Evolutionary conservation across 2,329 filamentous ascomycete species (phyloP), one percentile per base, ranked within the genome.

Genomic region (Didymella exigua): DNA sequence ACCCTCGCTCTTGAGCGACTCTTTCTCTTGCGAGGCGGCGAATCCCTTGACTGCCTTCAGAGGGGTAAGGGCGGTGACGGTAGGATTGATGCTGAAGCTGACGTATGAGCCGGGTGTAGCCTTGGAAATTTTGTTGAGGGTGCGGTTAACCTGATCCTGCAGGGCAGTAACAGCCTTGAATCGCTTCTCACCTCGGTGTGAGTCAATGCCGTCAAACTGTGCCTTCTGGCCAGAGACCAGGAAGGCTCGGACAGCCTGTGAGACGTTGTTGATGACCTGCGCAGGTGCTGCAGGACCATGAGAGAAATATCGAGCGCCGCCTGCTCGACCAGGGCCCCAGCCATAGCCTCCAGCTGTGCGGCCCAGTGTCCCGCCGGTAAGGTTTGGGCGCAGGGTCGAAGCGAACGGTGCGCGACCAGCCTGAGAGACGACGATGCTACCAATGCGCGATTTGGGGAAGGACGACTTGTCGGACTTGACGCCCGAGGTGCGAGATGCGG

Each of bases 231-330:
- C 95, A 0, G 90, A 92, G n/a, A 96, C 82, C 77, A 91, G 89
- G 77, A 99, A 97, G 11, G 92, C 93, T 49, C 95, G 87, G 69
- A 98, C 88, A 5, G 92, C 95, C 65, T 92, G 88, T 11, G 91
- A 96, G n/a, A 97, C 93, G 76, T 96, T 96, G 75, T 95, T 89
- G 46, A 98, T 85, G 41, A 98, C 91, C 74, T 98, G 91, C 1
- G 93, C 91, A 33, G 91, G 92, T 7, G 88, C 86, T 9, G 90
- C 89, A 1, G 93, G 91, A 0, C 87, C 85, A 77, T 97, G 93
- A 1, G 91, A 96, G 78, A 98, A 98, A 79, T 93, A 93, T 62
- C 93, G 85, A 21, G 87, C 86, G 38, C 89, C 90, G 62, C 89
- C 86, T 54, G 85, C 74, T 41, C 87, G 82, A 27, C 88, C 88